Base-by-base conservation (phyloP, 176 grass and related monocot species). In the Leersia perrieri region DNA sequence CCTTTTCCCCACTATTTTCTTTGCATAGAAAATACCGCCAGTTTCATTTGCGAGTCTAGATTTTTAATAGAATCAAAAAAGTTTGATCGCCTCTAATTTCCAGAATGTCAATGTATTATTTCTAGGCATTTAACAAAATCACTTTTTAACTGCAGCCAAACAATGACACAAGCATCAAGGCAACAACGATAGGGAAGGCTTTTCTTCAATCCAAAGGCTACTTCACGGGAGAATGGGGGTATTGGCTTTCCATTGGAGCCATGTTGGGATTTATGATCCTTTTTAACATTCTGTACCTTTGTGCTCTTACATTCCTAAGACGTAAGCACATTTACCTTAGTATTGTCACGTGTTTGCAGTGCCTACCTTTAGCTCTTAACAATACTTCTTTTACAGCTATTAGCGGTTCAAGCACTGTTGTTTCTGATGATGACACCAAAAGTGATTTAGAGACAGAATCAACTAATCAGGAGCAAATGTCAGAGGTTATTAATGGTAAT, bases 201-300 rank as follows among this genome's bases (percentile, higher is more conserved):
- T 68, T 73, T 83, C 77, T 94, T 53, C 85, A 88, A 94, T 94
- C 91, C 40, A 94, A 36, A 88, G 82, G 74, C 11, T 57, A 80
- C 34, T 94, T 94, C 77, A 58, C 35, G 23, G 47, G 82, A 33
- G 82, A 69, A 45, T 82, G 87, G 57, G 89, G 84, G 81, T 94
- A 83, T 79, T 94, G 91, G 91, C 12, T 94, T 85, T 72, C 85
- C 58, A 58, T 94, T 45, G 91, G 63, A 31, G 91, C 88, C 5
- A 42, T 90, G 20, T 51, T 87, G 16, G 91, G 85, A 34, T 94
- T 90, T 80, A 66, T 71, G 40, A 77, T 94, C 83, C 15, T 94
- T 58, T 90, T 86, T 64, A 94, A 94, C 78, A 35, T 83, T 36
- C 82, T 94, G 26, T 94, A 88, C 53, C 2, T 85, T 64, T 41